phyloP scores from a whole-genome alignment of 257 asterid genomes.

The Scutellaria minor region DNA sequence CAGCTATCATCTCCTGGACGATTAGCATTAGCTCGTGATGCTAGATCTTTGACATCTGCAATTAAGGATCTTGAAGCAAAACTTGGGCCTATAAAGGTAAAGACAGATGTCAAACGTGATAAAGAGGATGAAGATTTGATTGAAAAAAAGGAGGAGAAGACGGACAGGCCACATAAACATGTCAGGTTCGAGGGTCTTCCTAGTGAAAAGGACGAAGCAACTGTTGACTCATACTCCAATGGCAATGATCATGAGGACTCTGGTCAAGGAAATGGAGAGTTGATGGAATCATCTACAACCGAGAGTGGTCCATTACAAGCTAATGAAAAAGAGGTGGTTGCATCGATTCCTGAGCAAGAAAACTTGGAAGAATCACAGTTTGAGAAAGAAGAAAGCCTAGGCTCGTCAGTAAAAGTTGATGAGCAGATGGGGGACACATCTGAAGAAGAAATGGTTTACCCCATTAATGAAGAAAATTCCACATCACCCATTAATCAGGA shows the following conservation, averaged over 20 bases:
- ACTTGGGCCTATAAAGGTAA: slow-evolving; percentile 30
- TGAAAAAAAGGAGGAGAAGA: slow-evolving; percentile 29
- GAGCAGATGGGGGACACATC: slow-evolving; percentile 16
- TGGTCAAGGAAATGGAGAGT: slow-evolving; percentile 14
- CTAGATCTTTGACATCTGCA: slow-evolving; percentile 34
- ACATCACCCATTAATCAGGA: slow-evolving; percentile 1
- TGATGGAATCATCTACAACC: slow-evolving; percentile 16
- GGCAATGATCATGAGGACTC: slow-evolving; percentile 15
- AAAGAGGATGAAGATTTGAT: slow-evolving; percentile 25
- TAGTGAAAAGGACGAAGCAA: slow-evolving; percentile 23
- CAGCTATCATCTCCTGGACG: slow-evolving; percentile 37
- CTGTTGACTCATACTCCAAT: slow-evolving; percentile 23
- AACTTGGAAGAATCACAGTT: slow-evolving; percentile 16
- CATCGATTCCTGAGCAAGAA: neutral
- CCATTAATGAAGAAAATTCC: slow-evolving; percentile 23
- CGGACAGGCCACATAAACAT: neutral
- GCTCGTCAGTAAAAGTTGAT: slow-evolving; percentile 4
- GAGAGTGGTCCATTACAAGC: neutral
- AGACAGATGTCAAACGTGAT: neutral
- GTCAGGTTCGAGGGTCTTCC: slow-evolving; percentile 27
- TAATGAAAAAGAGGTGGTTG: slow-evolving; percentile 10
- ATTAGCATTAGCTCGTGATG: slow-evolving; percentile 37
- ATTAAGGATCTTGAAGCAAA: slow-evolving; percentile 36
- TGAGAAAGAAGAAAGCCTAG: neutral
- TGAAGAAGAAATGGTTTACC: neutral